Conservation (phyloP, 441 rosid genomes). For the Omphalea diandra region DNA sequence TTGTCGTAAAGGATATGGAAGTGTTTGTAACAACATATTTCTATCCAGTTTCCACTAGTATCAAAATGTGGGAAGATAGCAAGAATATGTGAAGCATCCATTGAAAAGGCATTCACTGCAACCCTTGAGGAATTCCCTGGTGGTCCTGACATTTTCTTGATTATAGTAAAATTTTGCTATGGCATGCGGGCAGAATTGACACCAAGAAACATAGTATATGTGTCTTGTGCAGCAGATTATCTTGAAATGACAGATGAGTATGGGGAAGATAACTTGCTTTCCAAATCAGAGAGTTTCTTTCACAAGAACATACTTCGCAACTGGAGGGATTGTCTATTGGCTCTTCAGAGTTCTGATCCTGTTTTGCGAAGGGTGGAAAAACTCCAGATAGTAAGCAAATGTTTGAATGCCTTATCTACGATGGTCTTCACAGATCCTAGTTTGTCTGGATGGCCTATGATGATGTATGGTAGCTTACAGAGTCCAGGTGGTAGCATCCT, state of each 20-base stretch:
- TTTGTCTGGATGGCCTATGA: conserved; percentile 99
- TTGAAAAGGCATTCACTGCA: conserved; percentile 36
- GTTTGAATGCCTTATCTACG: conserved; percentile 63
- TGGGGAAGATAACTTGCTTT: conserved; percentile 75
- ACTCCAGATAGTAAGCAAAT: conserved; percentile 60
- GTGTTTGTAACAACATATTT: conserved; percentile 25
- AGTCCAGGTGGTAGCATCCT: conserved; percentile 99
- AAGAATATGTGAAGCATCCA: conserved; percentile 48
- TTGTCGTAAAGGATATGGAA: conserved; percentile 6
- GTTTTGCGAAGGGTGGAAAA: conserved; percentile 58
- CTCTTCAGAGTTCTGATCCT: conserved; percentile 64
- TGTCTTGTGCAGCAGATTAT: conserved; percentile 71
- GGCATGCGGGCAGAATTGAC: conserved; percentile 68
- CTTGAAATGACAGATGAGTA: conserved; percentile 82
- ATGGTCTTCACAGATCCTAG: conserved; percentile 97
- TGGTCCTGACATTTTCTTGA: conserved; percentile 63
- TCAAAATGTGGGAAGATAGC: conserved; percentile 85
- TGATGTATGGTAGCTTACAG: conserved; percentile 92
- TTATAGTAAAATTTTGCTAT: conserved; percentile 75
- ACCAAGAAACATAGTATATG: conserved; percentile 54
- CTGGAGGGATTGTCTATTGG: conserved; percentile 91
- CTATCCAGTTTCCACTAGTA: conserved; percentile 82
- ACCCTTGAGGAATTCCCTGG: conserved; percentile 82
- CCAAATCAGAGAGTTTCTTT: conserved; percentile 62
- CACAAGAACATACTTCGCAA: conserved; percentile 64